phyloP scores from a whole-genome alignment of 441 rosid genomes.

The Sinapis alba region DNA sequence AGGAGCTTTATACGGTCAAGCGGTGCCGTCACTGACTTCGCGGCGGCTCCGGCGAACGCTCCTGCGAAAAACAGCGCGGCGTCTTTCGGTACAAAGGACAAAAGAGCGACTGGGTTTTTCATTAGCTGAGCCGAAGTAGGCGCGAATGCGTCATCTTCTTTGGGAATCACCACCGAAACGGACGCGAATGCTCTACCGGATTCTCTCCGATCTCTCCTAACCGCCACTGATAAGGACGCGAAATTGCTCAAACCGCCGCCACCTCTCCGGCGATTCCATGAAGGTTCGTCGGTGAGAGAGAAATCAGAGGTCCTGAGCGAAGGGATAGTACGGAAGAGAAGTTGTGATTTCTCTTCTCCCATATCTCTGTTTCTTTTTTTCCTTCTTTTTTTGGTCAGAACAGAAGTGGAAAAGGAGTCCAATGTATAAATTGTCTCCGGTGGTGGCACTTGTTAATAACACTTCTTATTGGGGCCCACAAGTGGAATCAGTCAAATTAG shows the following conservation, averaged over 20 bases:
- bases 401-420: neutral
- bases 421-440: neutral
- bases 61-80: conserved; percentile 83
- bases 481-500: neutral
- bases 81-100: conserved; percentile 71
- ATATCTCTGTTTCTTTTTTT: too few relatives aligned
- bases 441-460: neutral
- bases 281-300: conserved; percentile 31
- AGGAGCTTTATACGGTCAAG: conserved; percentile 96
- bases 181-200: conserved; percentile 55
- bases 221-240: conserved; percentile 33
- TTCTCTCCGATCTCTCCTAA: conserved; percentile 4
- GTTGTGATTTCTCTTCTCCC: conserved; percentile 53
- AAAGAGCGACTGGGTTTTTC: conserved; percentile 71
- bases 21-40: conserved; percentile 90
- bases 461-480: neutral
- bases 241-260: conserved; percentile 23
- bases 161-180: conserved; percentile 57
- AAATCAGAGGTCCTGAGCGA: conserved; percentile 45
- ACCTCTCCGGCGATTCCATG: conserved; percentile 9
- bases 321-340: conserved; percentile 45
- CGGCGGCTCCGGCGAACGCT: conserved; percentile 91
- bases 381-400: too few relatives aligned
- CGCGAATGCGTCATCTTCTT: conserved; percentile 55
- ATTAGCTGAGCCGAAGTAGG: conserved; percentile 74